phyloP scores from a whole-genome alignment of 192 early-diverging fungal genomes.

The Lobosporangium transversale region DNA sequence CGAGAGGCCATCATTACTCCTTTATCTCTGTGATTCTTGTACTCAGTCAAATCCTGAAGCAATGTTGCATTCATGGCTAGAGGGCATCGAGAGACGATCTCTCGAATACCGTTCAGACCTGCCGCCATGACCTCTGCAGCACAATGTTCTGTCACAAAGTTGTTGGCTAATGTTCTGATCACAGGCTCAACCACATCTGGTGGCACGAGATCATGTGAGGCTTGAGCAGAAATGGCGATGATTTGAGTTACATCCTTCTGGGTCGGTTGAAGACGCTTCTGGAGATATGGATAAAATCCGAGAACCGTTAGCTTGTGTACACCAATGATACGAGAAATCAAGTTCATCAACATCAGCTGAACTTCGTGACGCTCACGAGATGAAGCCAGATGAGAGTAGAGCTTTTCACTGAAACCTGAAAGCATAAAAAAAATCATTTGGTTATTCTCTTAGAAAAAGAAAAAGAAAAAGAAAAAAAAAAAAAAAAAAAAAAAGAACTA shows the following conservation, averaged over 20 bases:
- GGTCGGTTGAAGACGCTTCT: constrained; percentile 94
- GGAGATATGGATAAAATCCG: constrained; percentile 92
- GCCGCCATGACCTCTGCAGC: constrained; percentile 95
- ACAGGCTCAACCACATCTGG: constrained; percentile 91
- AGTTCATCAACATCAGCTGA: constrained; percentile 90
- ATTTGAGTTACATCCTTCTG: constrained; percentile 95
- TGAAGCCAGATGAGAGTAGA: constrained; percentile 84
- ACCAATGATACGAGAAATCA: constrained; percentile 94
- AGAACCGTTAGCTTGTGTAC: constrained; percentile 93
- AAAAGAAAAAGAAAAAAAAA: too few species aligned
- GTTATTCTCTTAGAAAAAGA: too few species aligned
- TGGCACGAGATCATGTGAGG: constrained; percentile 92
- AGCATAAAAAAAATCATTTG: too few species aligned
- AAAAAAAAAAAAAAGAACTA: not conserved
- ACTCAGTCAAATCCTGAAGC: constrained; percentile 89
- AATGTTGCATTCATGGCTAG: constrained; percentile 87
- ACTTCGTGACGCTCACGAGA: constrained; percentile 91
- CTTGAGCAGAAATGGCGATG: constrained; percentile 89
- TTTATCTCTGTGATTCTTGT: constrained; percentile 94
- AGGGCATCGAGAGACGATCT: constrained; percentile 89
- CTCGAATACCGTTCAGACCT: constrained; percentile 87
- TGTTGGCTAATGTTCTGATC: constrained; percentile 92
- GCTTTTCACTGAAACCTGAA: constrained; percentile 88
- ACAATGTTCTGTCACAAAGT: constrained; percentile 94
- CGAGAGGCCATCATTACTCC: constrained; percentile 93